Percentiles rank a stretch among this genome's conserved stretches.
These are phyloP conservation scores for Cordyceps cateniannulata DNA, from an alignment of 2,329 filamentous ascomycete genomes.

Conservation along the genomic window DNA sequence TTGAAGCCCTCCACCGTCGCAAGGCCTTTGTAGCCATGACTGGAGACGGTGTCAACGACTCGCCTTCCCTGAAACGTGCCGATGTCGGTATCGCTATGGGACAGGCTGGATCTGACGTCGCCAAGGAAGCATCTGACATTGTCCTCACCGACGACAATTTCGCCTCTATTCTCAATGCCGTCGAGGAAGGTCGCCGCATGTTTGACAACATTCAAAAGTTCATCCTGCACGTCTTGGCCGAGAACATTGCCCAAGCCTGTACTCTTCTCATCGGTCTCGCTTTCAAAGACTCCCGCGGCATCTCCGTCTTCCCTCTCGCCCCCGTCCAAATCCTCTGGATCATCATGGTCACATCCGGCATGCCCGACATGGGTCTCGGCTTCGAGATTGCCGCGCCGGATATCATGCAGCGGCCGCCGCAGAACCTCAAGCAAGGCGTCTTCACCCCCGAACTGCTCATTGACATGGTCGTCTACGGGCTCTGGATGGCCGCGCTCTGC, in stretches of 20 bases:
- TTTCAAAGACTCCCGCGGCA: constrained; percentile 57
- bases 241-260: constrained; percentile 64
- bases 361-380: constrained; percentile 70
- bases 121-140: constrained; percentile 62
- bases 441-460: constrained; percentile 59
- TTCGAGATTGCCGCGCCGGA: constrained; percentile 64
- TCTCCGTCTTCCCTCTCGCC: constrained; percentile 65
- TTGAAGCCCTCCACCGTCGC: constrained; percentile 60
- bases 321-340: constrained; percentile 75
- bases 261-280: constrained; percentile 62
- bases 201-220: constrained; percentile 73
- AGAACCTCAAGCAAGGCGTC: constrained; percentile 49
- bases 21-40: constrained; percentile 59
- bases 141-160: constrained; percentile 70
- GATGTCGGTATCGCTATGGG: constrained; percentile 68
- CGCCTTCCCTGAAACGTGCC: constrained; percentile 56
- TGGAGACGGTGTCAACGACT: constrained; percentile 63
- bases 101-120: constrained; percentile 61
- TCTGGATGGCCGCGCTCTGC: constrained; percentile 60
- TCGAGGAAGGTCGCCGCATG: constrained; percentile 65
- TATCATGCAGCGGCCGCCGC: constrained; percentile 63
- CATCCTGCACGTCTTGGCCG: constrained; percentile 58
- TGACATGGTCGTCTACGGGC: constrained; percentile 60
- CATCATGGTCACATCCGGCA: constrained; percentile 69
- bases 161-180: constrained; percentile 61